A percentile compares a stretch with the other conserved stretches of the same genome.
These are phyloP conservation scores for Diaporthe citri DNA, from an alignment of 2,329 filamentous ascomycete genomes.

Conservation along the genomic window DNA sequence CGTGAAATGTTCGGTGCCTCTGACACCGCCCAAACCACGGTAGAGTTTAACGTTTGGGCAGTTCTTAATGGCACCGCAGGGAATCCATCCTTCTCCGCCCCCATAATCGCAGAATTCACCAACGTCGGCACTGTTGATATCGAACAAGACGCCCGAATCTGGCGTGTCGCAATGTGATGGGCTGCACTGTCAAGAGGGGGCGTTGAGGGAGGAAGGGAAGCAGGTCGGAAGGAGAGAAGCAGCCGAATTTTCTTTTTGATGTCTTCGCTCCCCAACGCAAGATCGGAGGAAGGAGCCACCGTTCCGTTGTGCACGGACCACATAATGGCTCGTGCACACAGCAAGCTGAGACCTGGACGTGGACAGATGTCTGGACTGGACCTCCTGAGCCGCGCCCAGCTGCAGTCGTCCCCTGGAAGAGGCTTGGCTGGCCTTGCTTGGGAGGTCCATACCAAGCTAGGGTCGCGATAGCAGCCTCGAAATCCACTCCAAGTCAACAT, in stretches of 20 bases:
- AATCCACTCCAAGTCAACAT: conserved; percentile 16
- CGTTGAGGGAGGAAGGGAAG: conserved; percentile 61
- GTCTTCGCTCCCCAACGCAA: neutral
- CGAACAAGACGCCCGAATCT: conserved; percentile 77
- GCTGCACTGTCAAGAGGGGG: conserved; percentile 87
- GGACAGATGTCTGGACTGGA: conserved; percentile 25
- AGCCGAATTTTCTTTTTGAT: conserved; percentile 39
- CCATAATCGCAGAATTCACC: conserved; percentile 73
- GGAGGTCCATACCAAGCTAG: conserved; percentile 23
- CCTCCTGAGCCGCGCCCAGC: neutral
- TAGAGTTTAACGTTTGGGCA: conserved; percentile 62
- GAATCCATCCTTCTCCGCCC: conserved; percentile 64
- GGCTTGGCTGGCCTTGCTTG: conserved; percentile 36
- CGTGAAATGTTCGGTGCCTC: conserved; percentile 77
- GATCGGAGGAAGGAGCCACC: no score
- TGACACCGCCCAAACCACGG: conserved; percentile 85
- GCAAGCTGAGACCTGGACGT: neutral
- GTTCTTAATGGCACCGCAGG: conserved; percentile 68
- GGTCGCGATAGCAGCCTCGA: conserved; percentile 26
- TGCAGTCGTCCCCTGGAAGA: conserved; percentile 31
- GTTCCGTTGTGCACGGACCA: no score
- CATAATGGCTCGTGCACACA: no score
- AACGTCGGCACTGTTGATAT: conserved; percentile 67
- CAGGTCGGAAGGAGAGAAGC: conserved; percentile 34
- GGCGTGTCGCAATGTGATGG: conserved; percentile 72